A percentile compares a stretch with the other conserved stretches of the same genome.
Conservation (phyloP, 805 yeast genomes). For the Ogataea parapolymorpha region DNA sequence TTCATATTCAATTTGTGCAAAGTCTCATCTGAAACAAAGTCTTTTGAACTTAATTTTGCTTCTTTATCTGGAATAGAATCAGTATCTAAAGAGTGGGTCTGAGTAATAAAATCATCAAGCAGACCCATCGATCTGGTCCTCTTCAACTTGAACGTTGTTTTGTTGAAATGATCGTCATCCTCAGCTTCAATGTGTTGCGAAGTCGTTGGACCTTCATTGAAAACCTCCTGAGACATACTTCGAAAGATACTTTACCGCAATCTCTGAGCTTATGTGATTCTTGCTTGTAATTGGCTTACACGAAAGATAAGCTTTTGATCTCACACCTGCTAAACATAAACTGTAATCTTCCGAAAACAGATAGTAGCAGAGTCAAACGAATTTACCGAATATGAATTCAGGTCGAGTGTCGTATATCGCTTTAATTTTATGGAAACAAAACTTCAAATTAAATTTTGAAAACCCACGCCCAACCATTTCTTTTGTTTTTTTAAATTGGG, state of each 20-base stretch:
- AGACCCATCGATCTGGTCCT: conserved; percentile 82
- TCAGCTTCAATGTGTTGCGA: conserved; percentile 68
- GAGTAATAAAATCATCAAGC: conserved; percentile 55
- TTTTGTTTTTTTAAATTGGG: neutral
- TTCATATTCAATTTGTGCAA: conserved; percentile 67
- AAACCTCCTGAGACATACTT: conserved; percentile 33
- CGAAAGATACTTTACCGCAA: neutral
- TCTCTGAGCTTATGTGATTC: neutral
- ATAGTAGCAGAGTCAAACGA: neutral
- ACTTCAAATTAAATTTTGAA: conserved; percentile 5
- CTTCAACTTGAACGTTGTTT: conserved; percentile 69
- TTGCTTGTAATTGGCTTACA: conserved; percentile 3
- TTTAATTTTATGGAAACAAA: conserved; percentile 11
- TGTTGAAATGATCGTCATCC: conserved; percentile 66
- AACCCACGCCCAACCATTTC: conserved; percentile 13
- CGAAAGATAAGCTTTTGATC: neutral
- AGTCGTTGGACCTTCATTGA: conserved; percentile 58
- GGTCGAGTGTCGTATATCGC: neutral
- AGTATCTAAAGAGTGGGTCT: conserved; percentile 21
- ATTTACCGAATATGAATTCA: neutral
- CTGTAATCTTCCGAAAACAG: neutral
- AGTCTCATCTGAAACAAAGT: conserved; percentile 89
- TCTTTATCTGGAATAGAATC: conserved; percentile 25
- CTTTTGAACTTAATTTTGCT: conserved; percentile 90
- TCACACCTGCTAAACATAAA: conserved; percentile 1